A percentile compares a stretch with the other conserved stretches of the same genome.
Evolutionary conservation across 169 alveolate species (phyloP).

Genomic region (Sarcocystis neurona): DNA sequence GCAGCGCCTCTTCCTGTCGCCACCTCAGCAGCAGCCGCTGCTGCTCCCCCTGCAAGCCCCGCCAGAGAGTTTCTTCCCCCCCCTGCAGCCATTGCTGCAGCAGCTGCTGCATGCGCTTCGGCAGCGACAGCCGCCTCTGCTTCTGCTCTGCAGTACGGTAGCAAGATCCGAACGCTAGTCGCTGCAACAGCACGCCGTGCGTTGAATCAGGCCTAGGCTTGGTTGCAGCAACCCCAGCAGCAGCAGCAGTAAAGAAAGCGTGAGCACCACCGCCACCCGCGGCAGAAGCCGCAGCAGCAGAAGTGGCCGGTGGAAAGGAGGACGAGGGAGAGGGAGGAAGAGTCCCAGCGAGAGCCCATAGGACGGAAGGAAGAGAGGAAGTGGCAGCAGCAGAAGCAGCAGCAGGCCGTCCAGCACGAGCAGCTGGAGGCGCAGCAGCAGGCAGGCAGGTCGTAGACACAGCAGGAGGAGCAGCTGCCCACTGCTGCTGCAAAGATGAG

Average conservation of each 20-base stretch:
- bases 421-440: background rate
- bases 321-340: background rate
- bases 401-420: background rate
- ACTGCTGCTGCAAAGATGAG: background rate
- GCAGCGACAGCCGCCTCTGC: conserved; percentile 23
- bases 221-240: too few relatives aligned
- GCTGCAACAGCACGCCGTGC: conserved; percentile 50
- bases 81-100: background rate
- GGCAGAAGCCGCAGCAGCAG: background rate
- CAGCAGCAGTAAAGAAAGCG: too few relatives aligned
- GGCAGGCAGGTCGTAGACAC: background rate
- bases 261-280: too few relatives aligned
- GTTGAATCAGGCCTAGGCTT: too few relatives aligned
- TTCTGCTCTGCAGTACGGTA: background rate
- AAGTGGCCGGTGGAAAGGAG: background rate
- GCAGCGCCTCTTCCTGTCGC: background rate
- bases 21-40: too few relatives aligned
- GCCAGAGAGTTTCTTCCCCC: background rate
- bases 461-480: background rate
- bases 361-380: background rate
- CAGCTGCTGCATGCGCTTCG: background rate
- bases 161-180: conserved; percentile 49
- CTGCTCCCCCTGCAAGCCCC: too few relatives aligned
- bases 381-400: background rate
- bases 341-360: background rate